Evolutionary conservation across 2,329 filamentous ascomycete species (phyloP), one percentile per base, ranked within the genome.

Genomic region (Cryphonectria naterciae): DNA sequence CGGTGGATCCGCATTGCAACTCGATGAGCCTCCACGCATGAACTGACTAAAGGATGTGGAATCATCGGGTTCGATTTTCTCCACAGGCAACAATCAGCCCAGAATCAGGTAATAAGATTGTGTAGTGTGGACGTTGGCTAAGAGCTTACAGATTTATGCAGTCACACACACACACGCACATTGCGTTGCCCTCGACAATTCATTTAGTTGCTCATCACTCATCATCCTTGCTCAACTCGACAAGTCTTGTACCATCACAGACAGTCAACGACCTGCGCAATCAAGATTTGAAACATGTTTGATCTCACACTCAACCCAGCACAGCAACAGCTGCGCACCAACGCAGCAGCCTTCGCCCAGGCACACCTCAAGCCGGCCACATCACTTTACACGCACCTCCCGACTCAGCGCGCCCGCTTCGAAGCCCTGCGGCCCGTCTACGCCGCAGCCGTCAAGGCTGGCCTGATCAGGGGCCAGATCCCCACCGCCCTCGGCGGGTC

Each of bases 401-500:
- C 70, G 6, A 68, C 63, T 5, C 70, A 72, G 22, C 35, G 49
- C 22, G 25, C 65, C 6, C 70, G 70, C 22, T 70, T 72, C 65
- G 63, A 63, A 25, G 25, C 70, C 22, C 69, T 65, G 1, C 15
- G n/a, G 41, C 68, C 68, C 22, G 25, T 52, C 41, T 70, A 72
- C n/a, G 62, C 43, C 6, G 61, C 49, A 10, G 68, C 68, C 11
- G 65, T 68, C 13, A 43, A 52, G 17, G 49, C 58, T 10, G 70
- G 70, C 7, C 64, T 72, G 32, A 68, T 72, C 49, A 67, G 43
- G 35, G 68, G 68, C 35, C 70, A 72, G 35, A 64, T 70, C 13
- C 68, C 68, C 11, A 52, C 68, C 1, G 39, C 65, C 13, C 68
- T 72, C n/a, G 70, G 68, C n/a, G 70, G 70, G 11, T 13, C 19